Percentiles rank a stretch among this genome's conserved stretches.
These are phyloP conservation scores for Microbotryum silenes-acaulis DNA, from an alignment of 1,284 basidiomycete species.

Conservation along the genomic window DNA sequence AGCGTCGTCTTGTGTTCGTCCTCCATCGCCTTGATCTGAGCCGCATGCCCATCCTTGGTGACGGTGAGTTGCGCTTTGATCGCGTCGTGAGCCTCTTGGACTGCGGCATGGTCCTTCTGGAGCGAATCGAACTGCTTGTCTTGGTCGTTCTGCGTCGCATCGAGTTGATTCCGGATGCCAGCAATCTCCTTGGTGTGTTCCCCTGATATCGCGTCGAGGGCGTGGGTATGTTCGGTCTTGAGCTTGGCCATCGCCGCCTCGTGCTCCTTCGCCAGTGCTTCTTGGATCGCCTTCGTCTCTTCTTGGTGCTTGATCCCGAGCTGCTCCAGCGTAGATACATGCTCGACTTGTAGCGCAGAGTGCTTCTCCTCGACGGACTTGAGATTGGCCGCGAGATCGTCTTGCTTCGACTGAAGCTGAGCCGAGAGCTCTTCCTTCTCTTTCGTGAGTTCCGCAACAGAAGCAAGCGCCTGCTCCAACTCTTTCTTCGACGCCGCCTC, in stretches of 20 bases:
- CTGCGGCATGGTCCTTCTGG: not conserved
- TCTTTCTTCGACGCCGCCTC: not conserved
- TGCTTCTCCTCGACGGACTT: not conserved
- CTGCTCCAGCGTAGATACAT: not conserved
- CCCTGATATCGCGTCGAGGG: conserved; percentile 38
- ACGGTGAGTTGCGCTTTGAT: not conserved
- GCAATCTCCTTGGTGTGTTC: conserved; percentile 44
- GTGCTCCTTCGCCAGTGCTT: conserved; percentile 48
- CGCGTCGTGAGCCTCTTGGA: not conserved
- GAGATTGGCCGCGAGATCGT: not conserved
- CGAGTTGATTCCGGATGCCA: not conserved
- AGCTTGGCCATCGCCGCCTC: conserved; percentile 20
- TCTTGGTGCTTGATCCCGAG: not conserved
- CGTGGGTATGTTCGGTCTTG: not conserved
- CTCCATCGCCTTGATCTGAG: not conserved
- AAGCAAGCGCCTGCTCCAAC: not conserved
- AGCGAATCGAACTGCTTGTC: not conserved
- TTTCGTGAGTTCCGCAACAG: too few relatives aligned
- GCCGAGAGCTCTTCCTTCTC: too few relatives aligned
- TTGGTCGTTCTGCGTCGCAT: not conserved
- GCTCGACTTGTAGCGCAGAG: not conserved
- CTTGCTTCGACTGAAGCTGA: too few relatives aligned
- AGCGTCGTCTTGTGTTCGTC: not conserved
- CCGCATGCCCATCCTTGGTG: not conserved
- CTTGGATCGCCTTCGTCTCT: conserved; percentile 46